These are phyloP conservation scores for Silene latifolia DNA, from an alignment of 148 eudicot species.

Conservation along the genomic window DNA sequence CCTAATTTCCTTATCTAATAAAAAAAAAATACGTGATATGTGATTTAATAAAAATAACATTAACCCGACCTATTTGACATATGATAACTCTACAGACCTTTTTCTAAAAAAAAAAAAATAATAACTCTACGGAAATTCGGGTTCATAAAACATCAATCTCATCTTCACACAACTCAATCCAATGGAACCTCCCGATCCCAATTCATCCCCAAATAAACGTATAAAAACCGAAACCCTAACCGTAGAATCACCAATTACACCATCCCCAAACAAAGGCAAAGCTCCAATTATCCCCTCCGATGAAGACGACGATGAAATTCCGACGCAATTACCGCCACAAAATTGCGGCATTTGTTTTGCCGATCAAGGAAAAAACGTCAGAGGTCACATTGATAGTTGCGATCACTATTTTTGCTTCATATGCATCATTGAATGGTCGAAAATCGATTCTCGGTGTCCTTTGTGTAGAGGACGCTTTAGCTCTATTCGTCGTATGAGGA, in stretches of 20 bases:
- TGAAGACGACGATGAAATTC: constrained; percentile 15
- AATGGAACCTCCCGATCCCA: constrained; percentile 29
- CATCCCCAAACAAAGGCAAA: constrained; percentile 36
- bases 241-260: constrained; percentile 19
- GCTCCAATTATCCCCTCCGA: constrained; percentile 19
- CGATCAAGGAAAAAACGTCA: constrained; percentile 38
- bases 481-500: constrained; percentile 54
- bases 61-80: too few species aligned
- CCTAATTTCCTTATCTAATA: too few species aligned
- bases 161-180: neutral
- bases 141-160: too few species aligned
- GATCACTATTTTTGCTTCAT: constrained; percentile 78
- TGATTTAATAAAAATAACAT: too few species aligned
- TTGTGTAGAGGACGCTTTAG: constrained; percentile 67
- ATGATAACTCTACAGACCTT: too few species aligned
- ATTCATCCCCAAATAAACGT: constrained; percentile 44
- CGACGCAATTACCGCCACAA: constrained; percentile 14
- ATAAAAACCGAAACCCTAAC: constrained; percentile 34
- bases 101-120: too few species aligned
- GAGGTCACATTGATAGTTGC: constrained; percentile 75
- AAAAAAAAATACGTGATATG: too few species aligned
- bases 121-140: too few species aligned
- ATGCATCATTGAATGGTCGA: constrained; percentile 90
- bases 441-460: constrained; percentile 83
- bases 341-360: constrained; percentile 60